Conservation (phyloP, 768 basidiomycete genomes). For the Sutorius australiensis region DNA sequence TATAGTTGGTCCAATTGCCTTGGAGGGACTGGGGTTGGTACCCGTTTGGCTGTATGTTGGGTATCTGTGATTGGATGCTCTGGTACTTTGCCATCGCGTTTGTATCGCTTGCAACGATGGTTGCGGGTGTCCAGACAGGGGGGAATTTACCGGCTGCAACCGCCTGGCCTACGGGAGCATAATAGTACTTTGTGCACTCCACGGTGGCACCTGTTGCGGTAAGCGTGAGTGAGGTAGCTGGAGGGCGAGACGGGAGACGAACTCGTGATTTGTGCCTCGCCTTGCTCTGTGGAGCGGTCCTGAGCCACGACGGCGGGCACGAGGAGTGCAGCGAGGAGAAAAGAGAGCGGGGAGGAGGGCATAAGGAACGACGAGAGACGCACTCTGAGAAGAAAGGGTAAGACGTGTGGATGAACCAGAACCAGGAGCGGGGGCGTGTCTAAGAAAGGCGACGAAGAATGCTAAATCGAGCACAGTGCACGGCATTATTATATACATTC, state of each 20-base stretch:
- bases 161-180: slow-evolving; percentile 34
- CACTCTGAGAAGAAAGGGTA: slow-evolving; percentile 3
- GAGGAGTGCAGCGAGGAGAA: background rate
- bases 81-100: slow-evolving; percentile 43
- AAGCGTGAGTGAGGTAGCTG: background rate
- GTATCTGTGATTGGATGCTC: slow-evolving; percentile 41
- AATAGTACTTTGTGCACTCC: slow-evolving; percentile 45
- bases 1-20: slow-evolving; percentile 32
- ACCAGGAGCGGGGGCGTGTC: background rate
- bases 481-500: background rate
- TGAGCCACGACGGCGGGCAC: slow-evolving; percentile 12
- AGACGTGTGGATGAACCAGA: no score
- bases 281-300: slow-evolving; percentile 34
- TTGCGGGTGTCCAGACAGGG: slow-evolving; percentile 41
- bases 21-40: slow-evolving; percentile 17
- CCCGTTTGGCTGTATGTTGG: slow-evolving; percentile 44
- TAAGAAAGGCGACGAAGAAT: background rate
- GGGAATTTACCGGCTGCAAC: slow-evolving; percentile 39
- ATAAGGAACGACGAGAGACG: slow-evolving; percentile 19
- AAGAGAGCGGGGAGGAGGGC: background rate
- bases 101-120: slow-evolving; percentile 40
- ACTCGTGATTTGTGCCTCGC: slow-evolving; percentile 39
- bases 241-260: slow-evolving; percentile 1
- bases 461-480: background rate
- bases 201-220: slow-evolving; percentile 26